These are phyloP conservation scores for Postia placenta DNA, from an alignment of 768 basidiomycete species.

Conservation along the genomic window DNA sequence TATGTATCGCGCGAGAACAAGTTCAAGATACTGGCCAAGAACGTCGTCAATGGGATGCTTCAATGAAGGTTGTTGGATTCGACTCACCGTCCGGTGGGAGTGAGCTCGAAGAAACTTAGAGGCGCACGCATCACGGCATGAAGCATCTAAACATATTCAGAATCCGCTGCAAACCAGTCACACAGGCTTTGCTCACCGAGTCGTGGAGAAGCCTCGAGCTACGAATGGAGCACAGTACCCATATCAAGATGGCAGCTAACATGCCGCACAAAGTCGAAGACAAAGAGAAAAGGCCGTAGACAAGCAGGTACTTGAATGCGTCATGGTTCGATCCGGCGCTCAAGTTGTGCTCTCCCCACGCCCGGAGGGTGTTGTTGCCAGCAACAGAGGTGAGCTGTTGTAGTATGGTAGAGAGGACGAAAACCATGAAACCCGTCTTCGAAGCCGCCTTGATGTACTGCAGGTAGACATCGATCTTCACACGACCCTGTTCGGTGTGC, in stretches of 20 bases:
- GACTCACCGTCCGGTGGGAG: slow-evolving; percentile 73
- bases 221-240: slow-evolving; percentile 70
- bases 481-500: slow-evolving; percentile 74
- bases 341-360: slow-evolving; percentile 79
- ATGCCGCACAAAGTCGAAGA: slow-evolving; percentile 48
- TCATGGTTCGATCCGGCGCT: slow-evolving; percentile 50
- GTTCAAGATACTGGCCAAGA: slow-evolving; percentile 63
- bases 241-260: slow-evolving; percentile 57
- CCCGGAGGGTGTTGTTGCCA: slow-evolving; percentile 62
- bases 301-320: slow-evolving; percentile 50
- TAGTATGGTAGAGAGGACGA: slow-evolving; percentile 46
- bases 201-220: slow-evolving; percentile 78
- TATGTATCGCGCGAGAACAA: slow-evolving; percentile 87
- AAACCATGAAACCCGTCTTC: slow-evolving; percentile 53
- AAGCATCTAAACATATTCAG: slow-evolving; percentile 51
- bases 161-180: neutral
- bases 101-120: slow-evolving; percentile 84
- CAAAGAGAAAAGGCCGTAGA: slow-evolving; percentile 66
- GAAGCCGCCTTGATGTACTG: slow-evolving; percentile 80
- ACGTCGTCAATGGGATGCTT: neutral
- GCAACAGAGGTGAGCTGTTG: slow-evolving; percentile 57
- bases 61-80: neutral
- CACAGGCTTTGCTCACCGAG: slow-evolving; percentile 44
- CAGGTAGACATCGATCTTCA: slow-evolving; percentile 70
- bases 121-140: slow-evolving; percentile 77